These are phyloP conservation scores for Fusarium sp. DNA, from an alignment of 2,329 filamentous ascomycete genomes.

Conservation along the genomic window DNA sequence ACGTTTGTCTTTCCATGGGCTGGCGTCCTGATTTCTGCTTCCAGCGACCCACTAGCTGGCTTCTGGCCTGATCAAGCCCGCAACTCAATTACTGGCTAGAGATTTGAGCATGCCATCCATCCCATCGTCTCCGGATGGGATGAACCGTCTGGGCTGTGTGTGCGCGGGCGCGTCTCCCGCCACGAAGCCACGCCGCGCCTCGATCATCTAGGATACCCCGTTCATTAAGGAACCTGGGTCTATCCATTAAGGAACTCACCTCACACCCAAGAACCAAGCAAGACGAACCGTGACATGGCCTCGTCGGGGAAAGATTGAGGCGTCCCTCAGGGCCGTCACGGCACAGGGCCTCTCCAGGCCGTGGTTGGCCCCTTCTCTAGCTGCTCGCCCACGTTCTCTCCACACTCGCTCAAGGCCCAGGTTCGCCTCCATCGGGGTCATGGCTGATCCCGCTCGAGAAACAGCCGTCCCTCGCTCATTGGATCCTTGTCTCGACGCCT, in stretches of 20 bases:
- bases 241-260: neutral
- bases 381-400: constrained; percentile 13
- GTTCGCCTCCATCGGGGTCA: constrained; percentile 24
- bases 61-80: constrained; percentile 5
- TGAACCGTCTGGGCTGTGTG: constrained; percentile 4
- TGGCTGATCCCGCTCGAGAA: constrained; percentile 27
- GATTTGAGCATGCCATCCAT: neutral
- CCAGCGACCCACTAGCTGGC: neutral
- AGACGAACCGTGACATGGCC: constrained; percentile 24
- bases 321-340: constrained; percentile 11
- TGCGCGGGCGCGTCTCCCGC: constrained; percentile 8
- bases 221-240: neutral
- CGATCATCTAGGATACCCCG: constrained; percentile 8
- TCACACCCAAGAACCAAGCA: neutral
- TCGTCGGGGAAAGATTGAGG: constrained; percentile 35
- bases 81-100: constrained; percentile 1
- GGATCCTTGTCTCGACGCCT: constrained; percentile 19
- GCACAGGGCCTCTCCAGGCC: neutral
- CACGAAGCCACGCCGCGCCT: constrained; percentile 1
- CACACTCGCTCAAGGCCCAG: constrained; percentile 9
- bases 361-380: constrained; percentile 22
- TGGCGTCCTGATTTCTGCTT: neutral
- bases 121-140: neutral
- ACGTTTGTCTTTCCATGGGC: neutral
- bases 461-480: constrained; percentile 15